phyloP scores from a whole-genome alignment of 1,139 yeast species.

The Lodderomyces jiufengensis region DNA sequence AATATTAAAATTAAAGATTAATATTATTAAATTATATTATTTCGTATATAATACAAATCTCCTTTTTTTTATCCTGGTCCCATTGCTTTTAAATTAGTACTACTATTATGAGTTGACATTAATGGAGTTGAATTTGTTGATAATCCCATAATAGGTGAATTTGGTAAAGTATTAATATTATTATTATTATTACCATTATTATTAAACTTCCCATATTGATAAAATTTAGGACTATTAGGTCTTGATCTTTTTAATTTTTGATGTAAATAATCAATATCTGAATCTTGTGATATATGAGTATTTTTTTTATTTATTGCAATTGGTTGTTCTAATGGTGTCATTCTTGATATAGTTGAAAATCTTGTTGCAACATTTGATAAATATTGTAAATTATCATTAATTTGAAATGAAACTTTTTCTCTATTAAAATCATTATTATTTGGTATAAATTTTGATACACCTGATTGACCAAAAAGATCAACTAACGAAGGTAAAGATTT shows the following conservation, averaged over 20 bases:
- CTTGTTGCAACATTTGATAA: constrained; percentile 26
- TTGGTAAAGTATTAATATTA: constrained; percentile 48
- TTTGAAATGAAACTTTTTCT: constrained; percentile 11
- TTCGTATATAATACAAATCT: too few relatives aligned
- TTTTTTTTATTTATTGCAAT: constrained; percentile 9
- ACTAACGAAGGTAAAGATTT: constrained; percentile 65
- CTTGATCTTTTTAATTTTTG: constrained; percentile 63
- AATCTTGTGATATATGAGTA: constrained; percentile 35
- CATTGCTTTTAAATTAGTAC: constrained; percentile 33
- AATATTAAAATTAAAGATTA: too few relatives aligned
- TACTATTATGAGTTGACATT: constrained; percentile 42
- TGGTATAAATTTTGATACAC: constrained; percentile 2
- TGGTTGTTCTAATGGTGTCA: constrained; percentile 11
- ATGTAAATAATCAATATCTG: constrained; percentile 46
- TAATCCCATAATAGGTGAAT: constrained; percentile 54
- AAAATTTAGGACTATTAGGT: constrained; percentile 55
- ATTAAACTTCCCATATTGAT: constrained; percentile 6
- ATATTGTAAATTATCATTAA: constrained; percentile 22
- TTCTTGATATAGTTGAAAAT: constrained; percentile 12
- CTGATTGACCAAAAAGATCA: constrained; percentile 41
- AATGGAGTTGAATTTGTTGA: constrained; percentile 43
- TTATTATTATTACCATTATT: constrained; percentile 5
- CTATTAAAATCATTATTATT: not conserved
- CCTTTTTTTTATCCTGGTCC: too few relatives aligned
- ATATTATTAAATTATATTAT: too few relatives aligned